Evolutionary conservation across 129 eudicot genomes (phyloP).

Genomic region (Arctium minus): DNA sequence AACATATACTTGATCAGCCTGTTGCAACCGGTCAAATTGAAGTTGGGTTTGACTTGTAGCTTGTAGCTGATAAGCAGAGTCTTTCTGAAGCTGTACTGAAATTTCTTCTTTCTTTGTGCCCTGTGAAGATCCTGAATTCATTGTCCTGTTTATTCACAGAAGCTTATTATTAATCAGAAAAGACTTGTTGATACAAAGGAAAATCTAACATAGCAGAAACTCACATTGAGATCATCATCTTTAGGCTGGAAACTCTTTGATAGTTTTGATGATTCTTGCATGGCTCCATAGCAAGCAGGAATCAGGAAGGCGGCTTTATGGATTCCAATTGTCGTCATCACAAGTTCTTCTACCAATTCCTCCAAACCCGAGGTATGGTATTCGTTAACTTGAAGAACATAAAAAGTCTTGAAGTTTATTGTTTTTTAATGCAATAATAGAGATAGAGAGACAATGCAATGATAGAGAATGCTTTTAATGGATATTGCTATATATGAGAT

Average conservation of each 20-base stretch:
- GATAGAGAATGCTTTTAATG: background rate
- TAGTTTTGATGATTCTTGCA: conserved; percentile 13
- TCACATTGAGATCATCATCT: conserved; percentile 43
- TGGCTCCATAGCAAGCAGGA: conserved; percentile 17
- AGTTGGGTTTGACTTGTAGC: conserved; percentile 25
- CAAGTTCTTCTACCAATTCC: conserved; percentile 2
- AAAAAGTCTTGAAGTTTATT: conserved; percentile 9
- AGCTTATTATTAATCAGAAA: background rate
- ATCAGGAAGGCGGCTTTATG: conserved; percentile 29
- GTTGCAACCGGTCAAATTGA: conserved; percentile 51
- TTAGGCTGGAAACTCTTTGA: background rate
- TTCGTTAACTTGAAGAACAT: conserved; percentile 13
- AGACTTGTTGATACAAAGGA: background rate
- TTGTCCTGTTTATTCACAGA: conserved; percentile 30
- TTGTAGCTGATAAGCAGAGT: conserved; percentile 16
- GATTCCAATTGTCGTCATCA: conserved; percentile 26
- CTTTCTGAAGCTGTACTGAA: conserved; percentile 27
- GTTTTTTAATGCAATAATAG: background rate
- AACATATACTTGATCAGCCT: conserved; percentile 17
- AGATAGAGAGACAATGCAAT: background rate
- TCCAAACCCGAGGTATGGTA: conserved; percentile 11
- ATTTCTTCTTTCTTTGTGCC: conserved; percentile 33
- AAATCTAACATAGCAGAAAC: conserved; percentile 9
- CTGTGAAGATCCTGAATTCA: conserved; percentile 35
- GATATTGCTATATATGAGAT: no score